These are phyloP conservation scores for Coprinellus micaceus DNA, from an alignment of 768 basidiomycete species.

Conservation along the genomic window DNA sequence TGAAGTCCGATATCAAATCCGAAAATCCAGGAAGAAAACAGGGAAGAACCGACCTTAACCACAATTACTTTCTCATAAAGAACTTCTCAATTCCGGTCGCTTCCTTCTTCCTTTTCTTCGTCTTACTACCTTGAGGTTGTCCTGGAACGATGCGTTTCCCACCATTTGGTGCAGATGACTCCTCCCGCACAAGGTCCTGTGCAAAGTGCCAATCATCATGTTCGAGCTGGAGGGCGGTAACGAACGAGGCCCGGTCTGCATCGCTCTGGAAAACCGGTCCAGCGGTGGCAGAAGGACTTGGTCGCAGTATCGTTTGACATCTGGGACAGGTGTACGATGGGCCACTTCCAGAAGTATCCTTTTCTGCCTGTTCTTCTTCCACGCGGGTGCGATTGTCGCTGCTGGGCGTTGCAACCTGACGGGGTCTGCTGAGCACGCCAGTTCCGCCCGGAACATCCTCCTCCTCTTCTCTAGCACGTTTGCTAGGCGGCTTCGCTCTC, in stretches of 20 bases:
- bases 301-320: slow-evolving; percentile 47
- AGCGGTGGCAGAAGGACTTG: slow-evolving; percentile 13
- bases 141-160: slow-evolving; percentile 2
- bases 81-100: slow-evolving; percentile 38
- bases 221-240: slow-evolving; percentile 54
- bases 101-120: slow-evolving; percentile 30
- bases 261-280: slow-evolving; percentile 16
- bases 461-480: slow-evolving; percentile 37
- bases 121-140: slow-evolving; percentile 12
- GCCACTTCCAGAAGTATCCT: not conserved
- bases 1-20: too few relatives aligned
- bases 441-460: not conserved
- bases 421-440: not conserved
- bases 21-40: not conserved
- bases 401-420: not conserved
- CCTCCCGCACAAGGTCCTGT: slow-evolving; percentile 58
- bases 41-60: not conserved
- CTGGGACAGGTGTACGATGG: slow-evolving; percentile 54
- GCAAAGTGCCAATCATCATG: slow-evolving; percentile 92
- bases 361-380: not conserved
- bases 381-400: slow-evolving; percentile 9
- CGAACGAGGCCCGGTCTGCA: slow-evolving; percentile 30
- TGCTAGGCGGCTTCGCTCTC: slow-evolving; percentile 30
- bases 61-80: slow-evolving; percentile 29
- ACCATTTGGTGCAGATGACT: slow-evolving; percentile 13